Conservation (phyloP, 2,329 filamentous ascomycete species). For the Nothophoma quercina region DNA sequence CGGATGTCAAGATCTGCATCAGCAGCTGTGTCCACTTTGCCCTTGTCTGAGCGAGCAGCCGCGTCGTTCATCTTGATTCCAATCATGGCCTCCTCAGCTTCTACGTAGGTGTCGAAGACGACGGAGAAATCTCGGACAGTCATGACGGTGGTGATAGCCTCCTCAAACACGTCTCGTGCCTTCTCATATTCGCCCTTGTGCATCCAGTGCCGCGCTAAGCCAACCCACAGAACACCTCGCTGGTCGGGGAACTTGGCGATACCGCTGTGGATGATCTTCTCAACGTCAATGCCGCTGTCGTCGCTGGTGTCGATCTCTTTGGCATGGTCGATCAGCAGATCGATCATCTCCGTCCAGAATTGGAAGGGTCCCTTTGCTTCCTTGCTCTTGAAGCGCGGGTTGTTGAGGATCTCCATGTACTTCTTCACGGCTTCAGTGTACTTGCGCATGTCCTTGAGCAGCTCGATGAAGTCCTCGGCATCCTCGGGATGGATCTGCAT, state of each 20-base stretch:
- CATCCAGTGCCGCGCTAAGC: conserved; percentile 96
- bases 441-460: conserved; percentile 79
- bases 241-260: conserved; percentile 92
- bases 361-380: conserved; percentile 95
- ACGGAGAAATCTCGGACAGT: conserved; percentile 97
- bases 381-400: conserved; percentile 88
- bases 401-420: conserved; percentile 92
- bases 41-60: conserved; percentile 79
- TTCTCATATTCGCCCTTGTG: conserved; percentile 90
- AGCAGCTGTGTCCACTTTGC: conserved; percentile 77
- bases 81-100: conserved; percentile 97
- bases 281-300: conserved; percentile 85
- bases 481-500: conserved; percentile 98
- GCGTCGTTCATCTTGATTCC: conserved; percentile 89
- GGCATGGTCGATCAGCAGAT: conserved; percentile 89
- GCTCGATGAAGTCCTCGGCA: conserved; percentile 91
- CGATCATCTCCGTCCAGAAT: conserved; percentile 97
- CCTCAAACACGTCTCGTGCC: conserved; percentile 91
- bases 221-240: conserved; percentile 92
- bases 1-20: conserved; percentile 95
- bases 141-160: conserved; percentile 97
- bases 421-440: conserved; percentile 91
- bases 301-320: conserved; percentile 82
- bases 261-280: conserved; percentile 90
- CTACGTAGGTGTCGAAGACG: conserved; percentile 93